Percentiles rank a stretch among this genome's conserved stretches.
Evolutionary conservation across 805 yeast genomes (phyloP).

Genomic region (Pichia phayaonensis): DNA sequence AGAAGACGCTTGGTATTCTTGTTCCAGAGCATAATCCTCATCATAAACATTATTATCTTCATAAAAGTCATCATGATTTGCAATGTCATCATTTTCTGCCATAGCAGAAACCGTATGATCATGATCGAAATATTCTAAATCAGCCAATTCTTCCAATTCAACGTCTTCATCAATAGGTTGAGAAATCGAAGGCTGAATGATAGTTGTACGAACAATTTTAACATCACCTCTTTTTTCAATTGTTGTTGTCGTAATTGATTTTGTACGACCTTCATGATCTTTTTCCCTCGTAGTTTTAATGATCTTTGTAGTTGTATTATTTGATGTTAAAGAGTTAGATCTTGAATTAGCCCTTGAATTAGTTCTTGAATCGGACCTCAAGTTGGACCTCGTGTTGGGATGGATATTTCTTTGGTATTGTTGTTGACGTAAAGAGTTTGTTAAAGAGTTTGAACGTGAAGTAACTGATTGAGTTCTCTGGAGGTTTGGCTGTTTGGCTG

Average conservation of each 20-base stretch:
- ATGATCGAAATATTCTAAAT: conserved; percentile 14
- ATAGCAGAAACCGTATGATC: conserved; percentile 23
- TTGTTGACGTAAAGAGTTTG: conserved; percentile 2
- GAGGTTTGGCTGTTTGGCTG: not conserved
- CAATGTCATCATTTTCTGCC: conserved; percentile 2
- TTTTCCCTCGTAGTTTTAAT: conserved; percentile 44
- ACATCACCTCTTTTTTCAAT: conserved; percentile 41
- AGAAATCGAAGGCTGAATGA: conserved; percentile 26
- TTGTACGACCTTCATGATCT: conserved; percentile 45
- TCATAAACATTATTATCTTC: not conserved
- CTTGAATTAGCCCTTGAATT: conserved; percentile 15
- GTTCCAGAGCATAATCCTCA: not conserved
- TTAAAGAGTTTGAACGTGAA: conserved; percentile 21
- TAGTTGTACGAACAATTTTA: conserved; percentile 42
- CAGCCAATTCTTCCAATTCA: conserved; percentile 23
- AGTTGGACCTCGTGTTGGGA: conserved; percentile 3
- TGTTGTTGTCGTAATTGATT: conserved; percentile 47
- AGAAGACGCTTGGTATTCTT: not conserved
- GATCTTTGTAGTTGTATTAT: conserved; percentile 27
- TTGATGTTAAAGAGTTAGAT: conserved; percentile 26
- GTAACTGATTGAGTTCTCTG: not conserved
- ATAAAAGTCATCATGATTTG: not conserved
- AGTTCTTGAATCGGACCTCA: conserved; percentile 20
- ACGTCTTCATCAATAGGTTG: conserved; percentile 15
- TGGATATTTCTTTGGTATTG: conserved; percentile 4